phyloP scores from a whole-genome alignment of 2,329 filamentous ascomycete species.

The Pseudohalonectria lignicola region DNA sequence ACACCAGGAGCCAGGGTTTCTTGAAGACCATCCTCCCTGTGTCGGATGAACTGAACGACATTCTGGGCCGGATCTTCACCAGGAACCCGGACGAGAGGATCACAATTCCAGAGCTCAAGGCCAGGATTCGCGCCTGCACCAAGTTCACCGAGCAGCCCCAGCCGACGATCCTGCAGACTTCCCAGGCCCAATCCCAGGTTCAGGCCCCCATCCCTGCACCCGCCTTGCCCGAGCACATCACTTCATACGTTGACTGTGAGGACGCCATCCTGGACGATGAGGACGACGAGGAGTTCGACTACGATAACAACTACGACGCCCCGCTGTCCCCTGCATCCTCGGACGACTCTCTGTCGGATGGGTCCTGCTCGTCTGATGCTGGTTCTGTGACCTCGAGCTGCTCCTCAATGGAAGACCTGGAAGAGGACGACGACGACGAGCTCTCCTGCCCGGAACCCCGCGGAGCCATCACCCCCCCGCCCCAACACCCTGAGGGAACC shows the following conservation, averaged over 20 bases:
- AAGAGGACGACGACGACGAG: conserved; percentile 35
- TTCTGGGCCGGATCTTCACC: conserved; percentile 80
- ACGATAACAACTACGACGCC: conserved; percentile 27
- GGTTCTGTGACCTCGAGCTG: conserved; percentile 35
- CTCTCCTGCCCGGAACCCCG: conserved; percentile 31
- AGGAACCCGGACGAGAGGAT: conserved; percentile 75
- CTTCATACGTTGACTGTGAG: conserved; percentile 37
- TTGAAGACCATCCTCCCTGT: conserved; percentile 86
- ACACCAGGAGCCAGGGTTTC: conserved; percentile 74
- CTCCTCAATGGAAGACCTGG: conserved; percentile 25
- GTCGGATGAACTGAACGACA: conserved; percentile 78
- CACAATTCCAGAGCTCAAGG: conserved; percentile 66
- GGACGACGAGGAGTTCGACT: conserved; percentile 25
- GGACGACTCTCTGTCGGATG: conserved; percentile 10
- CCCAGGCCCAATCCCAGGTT: conserved; percentile 9
- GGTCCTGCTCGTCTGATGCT: conserved; percentile 16
- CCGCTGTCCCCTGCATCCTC: conserved; percentile 39
- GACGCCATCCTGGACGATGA: conserved; percentile 25
- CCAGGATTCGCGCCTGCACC: conserved; percentile 65
- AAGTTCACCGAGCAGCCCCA: conserved; percentile 48
- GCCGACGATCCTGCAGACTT: not conserved
- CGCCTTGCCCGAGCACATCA: conserved; percentile 27
- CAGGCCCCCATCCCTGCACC: conserved; percentile 27
- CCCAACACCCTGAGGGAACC: conserved; percentile 10
- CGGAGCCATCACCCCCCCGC: conserved; percentile 27